Evolutionary conservation across 176 grass and related monocot genomes (phyloP).

Genomic region (Echinochloa phyllopogon): DNA sequence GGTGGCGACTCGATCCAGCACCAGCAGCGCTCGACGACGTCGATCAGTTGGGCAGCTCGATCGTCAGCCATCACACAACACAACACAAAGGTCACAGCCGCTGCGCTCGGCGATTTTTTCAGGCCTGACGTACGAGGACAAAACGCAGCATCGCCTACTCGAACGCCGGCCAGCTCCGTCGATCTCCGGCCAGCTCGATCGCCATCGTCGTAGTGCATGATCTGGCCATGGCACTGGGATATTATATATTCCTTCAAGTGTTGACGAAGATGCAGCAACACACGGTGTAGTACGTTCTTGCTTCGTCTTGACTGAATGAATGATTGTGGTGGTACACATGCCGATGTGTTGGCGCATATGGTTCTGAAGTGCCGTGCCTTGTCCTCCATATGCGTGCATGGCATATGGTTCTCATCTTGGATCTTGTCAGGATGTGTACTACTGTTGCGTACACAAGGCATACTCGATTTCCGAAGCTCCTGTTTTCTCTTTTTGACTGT

Average conservation of each 20-base stretch:
- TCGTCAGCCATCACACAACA: too few relatives aligned
- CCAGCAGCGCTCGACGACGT: neutral
- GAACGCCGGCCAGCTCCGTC: too few relatives aligned
- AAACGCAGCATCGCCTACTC: too few relatives aligned
- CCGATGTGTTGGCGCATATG: neutral
- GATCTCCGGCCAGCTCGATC: too few relatives aligned
- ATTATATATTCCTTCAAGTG: neutral
- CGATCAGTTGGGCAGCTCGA: too few relatives aligned
- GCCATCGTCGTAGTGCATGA: neutral
- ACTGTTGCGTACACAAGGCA: neutral
- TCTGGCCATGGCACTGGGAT: neutral
- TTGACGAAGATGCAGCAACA: neutral
- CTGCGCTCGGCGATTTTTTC: too few relatives aligned
- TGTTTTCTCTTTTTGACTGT: too few relatives aligned
- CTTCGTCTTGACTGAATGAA: neutral
- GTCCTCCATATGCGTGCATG: neutral
- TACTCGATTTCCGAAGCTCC: neutral
- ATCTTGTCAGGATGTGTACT: neutral
- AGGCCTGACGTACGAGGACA: too few relatives aligned
- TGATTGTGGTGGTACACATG: neutral
- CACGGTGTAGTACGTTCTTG: neutral
- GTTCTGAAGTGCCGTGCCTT: neutral
- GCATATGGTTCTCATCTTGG: neutral
- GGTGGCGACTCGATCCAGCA: neutral
- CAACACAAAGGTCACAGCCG: too few relatives aligned